Conservation (phyloP, 495 filamentous ascomycete genomes). For the Penicillium pancosmium region DNA sequence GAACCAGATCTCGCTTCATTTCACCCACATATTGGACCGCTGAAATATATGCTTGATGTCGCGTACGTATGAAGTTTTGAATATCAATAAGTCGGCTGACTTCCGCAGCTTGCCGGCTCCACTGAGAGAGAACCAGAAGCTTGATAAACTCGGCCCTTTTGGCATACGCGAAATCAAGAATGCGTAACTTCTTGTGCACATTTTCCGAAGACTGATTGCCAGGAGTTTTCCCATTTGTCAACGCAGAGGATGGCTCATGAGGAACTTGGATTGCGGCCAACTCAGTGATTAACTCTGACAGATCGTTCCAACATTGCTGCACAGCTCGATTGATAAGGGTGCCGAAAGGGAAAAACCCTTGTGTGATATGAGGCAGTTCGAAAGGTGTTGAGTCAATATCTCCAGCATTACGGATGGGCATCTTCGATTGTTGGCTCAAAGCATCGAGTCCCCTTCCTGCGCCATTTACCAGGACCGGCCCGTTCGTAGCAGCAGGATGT, state of each 20-base stretch:
- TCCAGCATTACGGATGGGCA: conserved; percentile 3
- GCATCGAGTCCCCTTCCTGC: conserved; percentile 14
- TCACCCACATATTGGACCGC: conserved; percentile 64
- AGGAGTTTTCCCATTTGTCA: conserved; percentile 52
- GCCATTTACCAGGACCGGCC: conserved; percentile 37
- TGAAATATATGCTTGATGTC: conserved; percentile 57
- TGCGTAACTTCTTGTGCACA: conserved; percentile 73
- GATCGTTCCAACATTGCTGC: conserved; percentile 77
- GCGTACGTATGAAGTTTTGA: conserved; percentile 65
- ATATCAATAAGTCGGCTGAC: conserved; percentile 86
- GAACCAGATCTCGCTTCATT: conserved; percentile 66
- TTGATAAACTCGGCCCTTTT: conserved; percentile 82
- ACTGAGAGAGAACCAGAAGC: conserved; percentile 81
- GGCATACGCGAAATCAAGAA: conserved; percentile 71
- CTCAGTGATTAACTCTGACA: conserved; percentile 68
- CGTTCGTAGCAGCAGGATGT: conserved; percentile 27
- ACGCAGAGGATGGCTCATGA: conserved; percentile 29
- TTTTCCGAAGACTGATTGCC: conserved; percentile 68
- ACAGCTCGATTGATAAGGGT: conserved; percentile 72
- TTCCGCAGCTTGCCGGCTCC: conserved; percentile 76
- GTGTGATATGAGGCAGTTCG: conserved; percentile 77
- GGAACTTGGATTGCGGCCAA: conserved; percentile 67
- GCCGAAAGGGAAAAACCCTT: conserved; percentile 70
- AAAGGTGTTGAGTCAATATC: conserved; percentile 48
- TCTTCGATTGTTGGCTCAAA: conserved; percentile 19